Base-by-base conservation (phyloP, 345 rosid genomes). In the Eucalyptus decipiens region DNA sequence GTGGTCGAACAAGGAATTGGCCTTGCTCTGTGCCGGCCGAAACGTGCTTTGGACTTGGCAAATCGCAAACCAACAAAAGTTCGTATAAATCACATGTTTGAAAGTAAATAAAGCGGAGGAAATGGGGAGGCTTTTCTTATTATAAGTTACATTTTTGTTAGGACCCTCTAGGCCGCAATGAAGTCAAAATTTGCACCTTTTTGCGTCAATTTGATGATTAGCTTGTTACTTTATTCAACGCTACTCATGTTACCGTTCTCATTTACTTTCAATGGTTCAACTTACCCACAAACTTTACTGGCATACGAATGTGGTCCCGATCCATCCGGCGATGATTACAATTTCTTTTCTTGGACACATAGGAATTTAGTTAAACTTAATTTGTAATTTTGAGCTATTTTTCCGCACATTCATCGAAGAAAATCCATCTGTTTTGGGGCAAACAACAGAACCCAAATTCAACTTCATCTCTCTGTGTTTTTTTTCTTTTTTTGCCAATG, bases 361-460 rank as follows among this genome's bases (percentile, higher is more conserved):
- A 14, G 12, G 17, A 30, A 62, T 62, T 1, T 62, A 6, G 17
- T 62, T 28, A 10, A 62, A 62, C 69, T 62, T 30, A 4, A 30
- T 4, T 8, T 52, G 58, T 21, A 52, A 52, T 52, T 8, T 52
- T 21, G 11, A 52, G 34, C 32, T 62, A 30, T 62, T 28, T 28
- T 62, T 62, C 9, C 9, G 1, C 17, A 62, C 3, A 18, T 62
- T 12, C 32, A 6, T 0, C 18, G 0, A 32, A 8, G 11, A 32
- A 32, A 32, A 32, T 67, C 4, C 23, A 67, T 32, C 16, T 32
- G 6, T 16, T 67, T 8, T 8, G 23, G 16, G 40, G 40, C 80
- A 67, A 67, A 67, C 3, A 8, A 32, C 16, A n/a, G 3, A 67
- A 32, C 80, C 21, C 80, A 17, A 67, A n/a, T 16, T 32, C 80